A percentile compares a stretch with the other conserved stretches of the same genome.
Conservation (phyloP, 2,329 filamentous ascomycete genomes). For the Trichoderma polysporum region DNA sequence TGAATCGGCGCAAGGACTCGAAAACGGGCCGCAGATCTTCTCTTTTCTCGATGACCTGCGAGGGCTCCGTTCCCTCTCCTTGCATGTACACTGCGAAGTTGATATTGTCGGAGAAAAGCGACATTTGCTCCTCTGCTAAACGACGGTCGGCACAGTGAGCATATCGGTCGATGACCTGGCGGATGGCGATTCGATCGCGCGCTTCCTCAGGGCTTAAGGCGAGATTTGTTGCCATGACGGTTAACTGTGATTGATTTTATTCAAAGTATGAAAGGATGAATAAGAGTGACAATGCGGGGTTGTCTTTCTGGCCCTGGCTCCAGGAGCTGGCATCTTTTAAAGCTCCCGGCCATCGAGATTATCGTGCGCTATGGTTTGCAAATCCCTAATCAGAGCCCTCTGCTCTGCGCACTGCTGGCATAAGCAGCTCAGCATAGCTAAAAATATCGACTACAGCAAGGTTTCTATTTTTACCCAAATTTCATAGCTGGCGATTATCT, state of each 20-base stretch:
- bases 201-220: slow-evolving; percentile 2
- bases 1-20: background rate
- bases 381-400: background rate
- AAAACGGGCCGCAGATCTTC: slow-evolving; percentile 8
- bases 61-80: background rate
- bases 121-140: slow-evolving; percentile 14
- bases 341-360: background rate
- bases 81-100: slow-evolving; percentile 8
- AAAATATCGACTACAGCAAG: background rate
- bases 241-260: too few relatives aligned
- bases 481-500: background rate
- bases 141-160: slow-evolving; percentile 15
- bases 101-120: background rate
- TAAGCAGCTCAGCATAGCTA: background rate
- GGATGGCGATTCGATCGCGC: slow-evolving; percentile 11
- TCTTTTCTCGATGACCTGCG: background rate
- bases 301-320: fast-evolving
- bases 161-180: slow-evolving; percentile 12
- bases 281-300: background rate
- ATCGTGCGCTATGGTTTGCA: background rate
- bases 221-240: background rate
- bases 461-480: background rate
- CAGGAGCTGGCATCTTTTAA: background rate
- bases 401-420: background rate
- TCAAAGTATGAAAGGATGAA: background rate